Base-by-base conservation (phyloP, 75 land plant genomes). In the Picea sitchensis region DNA sequence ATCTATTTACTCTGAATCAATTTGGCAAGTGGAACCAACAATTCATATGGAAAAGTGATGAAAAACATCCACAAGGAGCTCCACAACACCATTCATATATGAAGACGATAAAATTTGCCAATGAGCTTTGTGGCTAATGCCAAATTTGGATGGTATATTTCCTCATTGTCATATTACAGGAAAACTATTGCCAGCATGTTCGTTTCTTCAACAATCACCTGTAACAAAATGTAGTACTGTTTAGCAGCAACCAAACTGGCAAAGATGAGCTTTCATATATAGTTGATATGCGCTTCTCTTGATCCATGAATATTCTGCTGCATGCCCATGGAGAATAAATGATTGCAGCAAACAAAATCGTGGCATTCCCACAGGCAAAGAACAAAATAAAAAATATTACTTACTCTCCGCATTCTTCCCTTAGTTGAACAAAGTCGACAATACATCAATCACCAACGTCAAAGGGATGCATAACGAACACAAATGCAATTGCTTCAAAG, bases 381-480 rank as follows among this genome's bases (percentile, higher is more conserved):
- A 44, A 44, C 47, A 44, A 44, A 44, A 44, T 44, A 44, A 44
- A 44, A 60, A 18, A n/a, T 17, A 60, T n/a, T 60, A 18, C 6
- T 60, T 60, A 18, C n/a, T 60, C 21, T 18, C 23, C 1, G 12
- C n/a, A 18, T 60, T 15, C n/a, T 18, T 20, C 3, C 2, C 44
- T 21, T 20, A n/a, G 20, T 90, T 80, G 83, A 23, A 86, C 86
- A 15, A 90, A 88, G 79, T 85, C 91, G 63, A 87, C 77, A 44
- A 90, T 87, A 80, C 91, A 90, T 17, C 91, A 82, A 74, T 87
- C 91, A 5, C 91, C 91, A 17, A 90, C 91, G 79, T 90, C 91
- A 79, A 86, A 89, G 23, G 88, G 91, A 81, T 89, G 91, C 86
- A 86, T 84, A 34, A 89, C 83, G 73, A 89, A 90, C 0, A 90